Conservation (phyloP, 768 basidiomycete species). For the Leucocoprinus sp. region DNA sequence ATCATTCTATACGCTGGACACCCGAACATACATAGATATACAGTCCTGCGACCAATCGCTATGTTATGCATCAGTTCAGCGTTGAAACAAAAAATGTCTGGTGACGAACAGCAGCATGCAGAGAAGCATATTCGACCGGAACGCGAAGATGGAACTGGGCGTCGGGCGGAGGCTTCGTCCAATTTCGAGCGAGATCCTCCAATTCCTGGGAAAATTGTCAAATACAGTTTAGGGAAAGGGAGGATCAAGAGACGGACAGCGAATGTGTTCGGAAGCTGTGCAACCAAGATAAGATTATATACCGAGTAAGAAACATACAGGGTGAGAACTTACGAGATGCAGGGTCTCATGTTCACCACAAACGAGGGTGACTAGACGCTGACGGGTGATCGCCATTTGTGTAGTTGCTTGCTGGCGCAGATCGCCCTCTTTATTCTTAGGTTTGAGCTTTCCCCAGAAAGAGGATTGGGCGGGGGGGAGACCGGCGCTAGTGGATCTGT, state of each 20-base stretch:
- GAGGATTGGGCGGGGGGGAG: constrained; percentile 33
- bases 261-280: constrained; percentile 61
- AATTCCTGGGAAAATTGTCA: constrained; percentile 49
- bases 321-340: constrained; percentile 42
- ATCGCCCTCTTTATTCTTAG: constrained; percentile 63
- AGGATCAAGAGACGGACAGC: constrained; percentile 39
- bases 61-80: constrained; percentile 16
- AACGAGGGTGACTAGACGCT: constrained; percentile 72
- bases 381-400: constrained; percentile 63
- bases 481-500: constrained; percentile 61
- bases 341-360: constrained; percentile 86
- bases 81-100: constrained; percentile 10
- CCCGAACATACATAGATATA: constrained; percentile 65
- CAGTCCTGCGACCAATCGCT: constrained; percentile 75
- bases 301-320: constrained; percentile 3
- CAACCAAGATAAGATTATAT: constrained; percentile 6
- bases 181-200: constrained; percentile 71
- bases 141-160: constrained; percentile 68
- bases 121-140: constrained; percentile 81
- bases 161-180: constrained; percentile 82
- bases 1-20: constrained; percentile 2
- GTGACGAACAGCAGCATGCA: constrained; percentile 68
- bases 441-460: constrained; percentile 65
- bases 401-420: constrained; percentile 29
- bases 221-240: constrained; percentile 1